Conservation (phyloP, 139 green algal species). For the Micromonas pusilla region DNA sequence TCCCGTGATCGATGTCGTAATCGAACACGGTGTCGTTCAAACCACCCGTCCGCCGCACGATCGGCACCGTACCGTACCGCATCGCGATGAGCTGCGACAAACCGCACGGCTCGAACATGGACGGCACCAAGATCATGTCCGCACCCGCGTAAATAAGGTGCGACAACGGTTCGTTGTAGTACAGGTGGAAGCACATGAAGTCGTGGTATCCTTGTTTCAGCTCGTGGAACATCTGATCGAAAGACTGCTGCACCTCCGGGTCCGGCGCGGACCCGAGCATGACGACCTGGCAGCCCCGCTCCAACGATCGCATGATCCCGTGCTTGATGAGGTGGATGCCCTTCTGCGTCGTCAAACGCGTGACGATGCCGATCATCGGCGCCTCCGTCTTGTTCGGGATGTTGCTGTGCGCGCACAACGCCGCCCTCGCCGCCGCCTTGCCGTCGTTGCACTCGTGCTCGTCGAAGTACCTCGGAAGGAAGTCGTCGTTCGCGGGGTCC, state of each 20-base stretch:
- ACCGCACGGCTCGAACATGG: constrained; percentile 38
- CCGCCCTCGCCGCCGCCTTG: background rate
- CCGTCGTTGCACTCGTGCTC: constrained; percentile 46
- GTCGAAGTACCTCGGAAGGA: constrained; percentile 54
- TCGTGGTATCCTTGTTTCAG: constrained; percentile 37
- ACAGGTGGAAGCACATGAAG: constrained; percentile 54
- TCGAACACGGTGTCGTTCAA: constrained; percentile 35
- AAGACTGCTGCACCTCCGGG: constrained; percentile 39
- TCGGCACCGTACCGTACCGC: constrained; percentile 35
- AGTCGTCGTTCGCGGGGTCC: constrained; percentile 73
- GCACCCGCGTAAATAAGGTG: constrained; percentile 54
- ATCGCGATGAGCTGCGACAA: constrained; percentile 39
- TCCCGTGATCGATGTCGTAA: constrained; percentile 1
- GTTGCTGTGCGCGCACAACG: background rate
- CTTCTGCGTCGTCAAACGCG: constrained; percentile 47
- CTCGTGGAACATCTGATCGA: constrained; percentile 32
- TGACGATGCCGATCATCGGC: constrained; percentile 46
- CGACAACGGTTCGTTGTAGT: constrained; percentile 92
- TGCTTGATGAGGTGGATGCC: constrained; percentile 51
- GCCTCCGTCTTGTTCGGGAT: constrained; percentile 31
- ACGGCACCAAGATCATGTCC: constrained; percentile 35
- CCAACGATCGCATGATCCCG: constrained; percentile 35
- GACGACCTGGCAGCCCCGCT: constrained; percentile 44
- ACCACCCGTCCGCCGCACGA: constrained; percentile 32
- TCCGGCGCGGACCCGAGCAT: constrained; percentile 43